These are phyloP conservation scores for Passalora sequoiae DNA, from an alignment of 2,329 filamentous ascomycete species.

Conservation along the genomic window DNA sequence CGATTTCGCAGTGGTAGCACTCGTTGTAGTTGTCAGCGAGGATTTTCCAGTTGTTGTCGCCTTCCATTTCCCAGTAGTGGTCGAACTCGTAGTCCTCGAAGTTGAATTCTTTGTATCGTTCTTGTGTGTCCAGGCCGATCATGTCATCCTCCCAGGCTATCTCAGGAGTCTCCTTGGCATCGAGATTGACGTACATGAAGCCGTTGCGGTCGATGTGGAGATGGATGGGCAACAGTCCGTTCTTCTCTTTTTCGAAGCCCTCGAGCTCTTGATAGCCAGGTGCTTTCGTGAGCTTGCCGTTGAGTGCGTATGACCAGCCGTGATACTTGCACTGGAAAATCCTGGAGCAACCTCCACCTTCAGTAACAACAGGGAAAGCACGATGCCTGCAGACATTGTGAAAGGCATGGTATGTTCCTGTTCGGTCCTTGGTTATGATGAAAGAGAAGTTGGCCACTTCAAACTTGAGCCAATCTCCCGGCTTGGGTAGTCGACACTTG, in stretches of 20 bases:
- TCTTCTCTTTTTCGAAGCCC: constrained; percentile 54
- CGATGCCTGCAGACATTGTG: constrained; percentile 61
- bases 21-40: constrained; percentile 62
- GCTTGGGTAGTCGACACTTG: constrained; percentile 24
- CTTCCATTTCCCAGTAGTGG: constrained; percentile 54
- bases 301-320: constrained; percentile 58
- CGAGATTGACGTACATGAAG: constrained; percentile 57
- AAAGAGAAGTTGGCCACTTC: constrained; percentile 54
- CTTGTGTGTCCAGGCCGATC: constrained; percentile 44
- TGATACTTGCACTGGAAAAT: constrained; percentile 59
- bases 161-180: constrained; percentile 44
- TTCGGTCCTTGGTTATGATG: constrained; percentile 48
- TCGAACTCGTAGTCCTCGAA: constrained; percentile 54
- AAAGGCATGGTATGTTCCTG: constrained; percentile 53
- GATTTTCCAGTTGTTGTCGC: constrained; percentile 57
- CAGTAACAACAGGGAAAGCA: constrained; percentile 54
- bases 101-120: constrained; percentile 44
- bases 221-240: constrained; percentile 53
- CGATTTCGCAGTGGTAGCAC: constrained; percentile 59
- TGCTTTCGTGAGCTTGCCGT: constrained; percentile 55
- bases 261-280: constrained; percentile 53
- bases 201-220: constrained; percentile 50
- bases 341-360: constrained; percentile 45
- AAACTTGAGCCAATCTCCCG: constrained; percentile 43
- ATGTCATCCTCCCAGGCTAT: constrained; percentile 52